phyloP scores from a whole-genome alignment of 1,139 yeast species.

The Hansenula lynferdii region DNA sequence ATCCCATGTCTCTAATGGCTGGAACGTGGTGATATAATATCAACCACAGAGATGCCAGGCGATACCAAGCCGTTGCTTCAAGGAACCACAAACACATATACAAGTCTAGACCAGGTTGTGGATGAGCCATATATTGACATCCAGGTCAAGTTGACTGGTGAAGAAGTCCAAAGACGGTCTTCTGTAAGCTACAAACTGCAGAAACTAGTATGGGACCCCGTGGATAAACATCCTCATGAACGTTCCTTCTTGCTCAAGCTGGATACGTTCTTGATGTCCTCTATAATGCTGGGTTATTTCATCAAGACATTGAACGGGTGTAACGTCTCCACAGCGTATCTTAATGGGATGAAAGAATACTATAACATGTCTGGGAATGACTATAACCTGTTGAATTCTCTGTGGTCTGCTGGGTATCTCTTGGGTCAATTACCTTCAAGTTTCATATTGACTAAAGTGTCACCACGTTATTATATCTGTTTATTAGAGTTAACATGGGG shows the following conservation, averaged over 20 bases:
- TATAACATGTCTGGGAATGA: conserved; percentile 48
- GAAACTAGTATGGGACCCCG: conserved; percentile 39
- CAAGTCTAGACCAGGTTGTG: too few relatives aligned
- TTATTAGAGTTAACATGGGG: conserved; percentile 53
- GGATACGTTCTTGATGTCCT: conserved; percentile 39
- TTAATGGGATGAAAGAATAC: conserved; percentile 58
- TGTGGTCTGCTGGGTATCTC: conserved; percentile 58
- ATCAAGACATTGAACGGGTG: conserved; percentile 38
- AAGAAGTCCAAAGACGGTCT: conserved; percentile 13
- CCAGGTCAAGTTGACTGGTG: not conserved
- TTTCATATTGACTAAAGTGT: conserved; percentile 41
- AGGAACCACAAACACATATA: too few relatives aligned
- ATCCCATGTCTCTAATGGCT: too few relatives aligned
- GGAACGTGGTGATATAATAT: too few relatives aligned
- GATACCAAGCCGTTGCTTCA: too few relatives aligned
- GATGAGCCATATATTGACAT: too few relatives aligned
- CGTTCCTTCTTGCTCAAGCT: conserved; percentile 36
- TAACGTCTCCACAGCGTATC: conserved; percentile 47
- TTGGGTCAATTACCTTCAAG: conserved; percentile 55
- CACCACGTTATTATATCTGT: conserved; percentile 49
- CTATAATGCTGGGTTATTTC: conserved; percentile 40
- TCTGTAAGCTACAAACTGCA: conserved; percentile 14
- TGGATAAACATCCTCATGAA: conserved; percentile 42
- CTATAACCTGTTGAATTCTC: conserved; percentile 45
- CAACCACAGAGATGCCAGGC: too few relatives aligned